These are phyloP conservation scores for Xylariaceae sp. DNA, from an alignment of 2,329 filamentous ascomycete species.

Conservation along the genomic window DNA sequence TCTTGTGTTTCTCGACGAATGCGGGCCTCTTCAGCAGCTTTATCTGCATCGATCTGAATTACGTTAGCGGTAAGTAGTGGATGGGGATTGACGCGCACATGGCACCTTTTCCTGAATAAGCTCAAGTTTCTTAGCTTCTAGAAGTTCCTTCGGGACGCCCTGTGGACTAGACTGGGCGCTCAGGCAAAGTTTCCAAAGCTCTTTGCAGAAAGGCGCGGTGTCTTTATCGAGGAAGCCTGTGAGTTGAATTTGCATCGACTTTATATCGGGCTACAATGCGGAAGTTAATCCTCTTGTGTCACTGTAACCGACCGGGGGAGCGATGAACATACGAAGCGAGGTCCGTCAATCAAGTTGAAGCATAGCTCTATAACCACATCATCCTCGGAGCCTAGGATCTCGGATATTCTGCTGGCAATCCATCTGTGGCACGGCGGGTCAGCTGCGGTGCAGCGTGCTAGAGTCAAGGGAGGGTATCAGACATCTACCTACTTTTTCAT, in stretches of 20 bases:
- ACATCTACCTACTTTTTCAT: conserved; percentile 85
- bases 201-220: conserved; percentile 86
- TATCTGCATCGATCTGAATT: conserved; percentile 78
- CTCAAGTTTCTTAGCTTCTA: conserved; percentile 96
- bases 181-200: conserved; percentile 89
- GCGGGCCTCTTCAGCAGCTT: conserved; percentile 77
- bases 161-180: conserved; percentile 89
- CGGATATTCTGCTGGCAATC: conserved; percentile 87
- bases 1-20: conserved; percentile 74
- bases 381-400: conserved; percentile 90
- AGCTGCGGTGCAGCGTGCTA: conserved; percentile 14
- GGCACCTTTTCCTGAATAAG: conserved; percentile 90
- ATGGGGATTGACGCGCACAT: background rate
- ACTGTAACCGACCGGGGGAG: background rate
- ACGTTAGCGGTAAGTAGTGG: conserved; percentile 14
- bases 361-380: conserved; percentile 93
- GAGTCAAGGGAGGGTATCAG: background rate
- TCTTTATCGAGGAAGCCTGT: conserved; percentile 96
- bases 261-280: conserved; percentile 82
- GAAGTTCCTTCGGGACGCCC: conserved; percentile 90
- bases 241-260: conserved; percentile 90
- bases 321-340: conserved; percentile 28
- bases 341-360: conserved; percentile 43
- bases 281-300: conserved; percentile 7
- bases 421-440: conserved; percentile 64